Percentiles rank a stretch among this genome's conserved stretches.
Conservation (phyloP, 495 filamentous ascomycete genomes). For the Penicillium canescens region DNA sequence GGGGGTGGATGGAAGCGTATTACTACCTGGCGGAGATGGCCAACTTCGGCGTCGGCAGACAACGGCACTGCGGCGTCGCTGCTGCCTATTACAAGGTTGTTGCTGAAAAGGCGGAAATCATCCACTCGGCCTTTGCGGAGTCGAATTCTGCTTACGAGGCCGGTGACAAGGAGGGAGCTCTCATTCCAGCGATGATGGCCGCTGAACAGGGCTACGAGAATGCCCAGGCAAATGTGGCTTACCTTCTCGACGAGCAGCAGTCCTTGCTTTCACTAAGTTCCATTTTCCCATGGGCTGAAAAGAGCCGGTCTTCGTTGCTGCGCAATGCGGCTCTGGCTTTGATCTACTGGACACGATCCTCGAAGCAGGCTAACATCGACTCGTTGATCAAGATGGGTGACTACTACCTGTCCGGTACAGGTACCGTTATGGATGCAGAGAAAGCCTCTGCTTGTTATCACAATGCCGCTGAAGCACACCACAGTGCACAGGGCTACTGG, state of each 20-base stretch:
- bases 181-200: conserved; percentile 85
- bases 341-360: conserved; percentile 94
- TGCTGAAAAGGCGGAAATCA: conserved; percentile 80
- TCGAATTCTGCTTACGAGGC: conserved; percentile 81
- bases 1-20: conserved; percentile 87
- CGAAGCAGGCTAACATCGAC: conserved; percentile 91
- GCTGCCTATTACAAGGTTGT: conserved; percentile 93
- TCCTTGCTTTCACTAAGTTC: conserved; percentile 56
- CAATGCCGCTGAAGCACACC: conserved; percentile 83
- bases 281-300: conserved; percentile 41
- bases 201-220: conserved; percentile 96
- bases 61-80: conserved; percentile 78
- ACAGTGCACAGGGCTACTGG: conserved; percentile 93
- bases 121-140: conserved; percentile 83
- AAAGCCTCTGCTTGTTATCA: conserved; percentile 94
- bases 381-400: conserved; percentile 97
- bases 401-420: conserved; percentile 84
- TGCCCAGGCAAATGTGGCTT: conserved; percentile 93
- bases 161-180: conserved; percentile 82
- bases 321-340: conserved; percentile 76
- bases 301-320: conserved; percentile 51
- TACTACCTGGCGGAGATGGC: conserved; percentile 94
- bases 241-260: conserved; percentile 79
- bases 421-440: conserved; percentile 67
- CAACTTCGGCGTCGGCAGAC: conserved; percentile 75